Evolutionary conservation across 345 rosid genomes (phyloP), one percentile per base, ranked within the genome.

Genomic region (Eucalyptus regnans): DNA sequence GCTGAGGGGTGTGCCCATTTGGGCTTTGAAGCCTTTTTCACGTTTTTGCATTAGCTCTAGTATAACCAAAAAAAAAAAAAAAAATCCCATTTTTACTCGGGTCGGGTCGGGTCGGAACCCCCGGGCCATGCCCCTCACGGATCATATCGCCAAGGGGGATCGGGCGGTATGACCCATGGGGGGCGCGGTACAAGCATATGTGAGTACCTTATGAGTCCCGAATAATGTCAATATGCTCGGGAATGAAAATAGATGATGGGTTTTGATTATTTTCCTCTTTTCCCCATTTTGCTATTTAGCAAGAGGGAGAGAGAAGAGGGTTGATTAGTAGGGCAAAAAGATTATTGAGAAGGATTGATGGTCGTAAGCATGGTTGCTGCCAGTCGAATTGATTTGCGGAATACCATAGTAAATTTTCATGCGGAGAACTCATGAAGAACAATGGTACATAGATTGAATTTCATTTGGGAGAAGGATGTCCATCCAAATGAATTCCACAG

Each of bases 211-310:
- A 33, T 9, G 4, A 1, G 5, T 37, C 4, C 2, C 4, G 1
- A 4, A 22, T 37, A 8, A 37, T 18, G 4, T 37, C 0, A 12
- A 22, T 37, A 2, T 12, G 0, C 0, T 5, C 1, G 2, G 7
- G 7, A 33, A 33, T 68, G 4, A 17, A 68, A 17, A 17, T 9
- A 17, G 1, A 17, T 33, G 27, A 3, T 0, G 3, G 14, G 5
- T 18, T 9, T 0, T 0, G 3, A 37, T 71, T 37, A 71, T 6
- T 9, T 6, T 71, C 6, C 2, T 17, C 2, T 17, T 33, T 33
- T 1, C 1, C 3, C 3, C 0, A 0, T 8, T 31, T 66, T 2
- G 11, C 6, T 16, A 66, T 33, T 71, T 33, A 5, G 18, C 79
- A 3, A 1, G 22, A 13, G 41, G 27, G 29, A 71, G 7, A 37